A percentile compares a stretch with the other conserved stretches of the same genome.
phyloP scores from a whole-genome alignment of 106 monocot species.

The Dioscorea alata region DNA sequence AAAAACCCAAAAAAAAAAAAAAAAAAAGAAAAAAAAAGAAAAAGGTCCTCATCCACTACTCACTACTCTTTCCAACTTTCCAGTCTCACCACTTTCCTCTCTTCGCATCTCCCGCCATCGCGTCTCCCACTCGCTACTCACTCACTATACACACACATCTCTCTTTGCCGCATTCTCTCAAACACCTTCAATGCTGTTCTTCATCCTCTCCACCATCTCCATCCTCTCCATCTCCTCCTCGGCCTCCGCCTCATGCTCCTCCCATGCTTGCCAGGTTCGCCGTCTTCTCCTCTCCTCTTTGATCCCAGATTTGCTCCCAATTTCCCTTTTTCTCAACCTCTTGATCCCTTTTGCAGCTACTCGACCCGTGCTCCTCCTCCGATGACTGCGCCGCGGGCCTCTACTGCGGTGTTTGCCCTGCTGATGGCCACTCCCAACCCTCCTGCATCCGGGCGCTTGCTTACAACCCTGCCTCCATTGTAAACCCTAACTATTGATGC shows the following conservation, averaged over 20 bases:
- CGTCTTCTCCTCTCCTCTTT: not conserved
- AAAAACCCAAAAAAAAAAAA: no score
- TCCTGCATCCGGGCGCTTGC: conserved; percentile 68
- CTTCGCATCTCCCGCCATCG: not conserved
- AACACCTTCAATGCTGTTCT: no score
- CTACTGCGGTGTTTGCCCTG: conserved; percentile 80
- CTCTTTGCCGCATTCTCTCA: no score
- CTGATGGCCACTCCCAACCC: conserved; percentile 44
- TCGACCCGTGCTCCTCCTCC: conserved; percentile 54
- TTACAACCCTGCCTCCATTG: conserved; percentile 46
- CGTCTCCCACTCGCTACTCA: not conserved
- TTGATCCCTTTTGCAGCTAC: conserved; percentile 30
- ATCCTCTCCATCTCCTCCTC: not conserved
- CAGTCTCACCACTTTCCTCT: not conserved
- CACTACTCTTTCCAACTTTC: no score
- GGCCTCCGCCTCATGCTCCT: not conserved
- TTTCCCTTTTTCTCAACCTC: not conserved
- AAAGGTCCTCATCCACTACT: no score
- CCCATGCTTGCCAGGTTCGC: conserved; percentile 8
- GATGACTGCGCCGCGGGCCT: conserved; percentile 66
- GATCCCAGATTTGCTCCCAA: not conserved
- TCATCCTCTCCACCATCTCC: no score
- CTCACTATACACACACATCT: not conserved
- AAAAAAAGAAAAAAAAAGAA: no score
- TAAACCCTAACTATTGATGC: conserved; percentile 4